Evolutionary conservation across 2,329 filamentous ascomycete genomes (phyloP).

Genomic region (Penicillium occitanis): DNA sequence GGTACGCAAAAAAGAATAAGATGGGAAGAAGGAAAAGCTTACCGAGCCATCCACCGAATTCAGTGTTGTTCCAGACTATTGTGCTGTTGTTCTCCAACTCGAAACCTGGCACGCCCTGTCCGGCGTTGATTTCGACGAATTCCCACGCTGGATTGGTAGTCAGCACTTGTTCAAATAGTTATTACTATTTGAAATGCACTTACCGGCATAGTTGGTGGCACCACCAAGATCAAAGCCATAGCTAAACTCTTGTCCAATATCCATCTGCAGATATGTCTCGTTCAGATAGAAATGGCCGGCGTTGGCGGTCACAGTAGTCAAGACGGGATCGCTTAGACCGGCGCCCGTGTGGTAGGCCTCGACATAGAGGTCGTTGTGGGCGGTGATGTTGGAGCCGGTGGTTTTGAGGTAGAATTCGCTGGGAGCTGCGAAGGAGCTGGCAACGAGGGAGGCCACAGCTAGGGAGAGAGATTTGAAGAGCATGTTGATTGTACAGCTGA

Average conservation of each 20-base stretch:
- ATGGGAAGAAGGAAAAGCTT: slow-evolving; percentile 21
- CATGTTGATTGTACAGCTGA: background rate
- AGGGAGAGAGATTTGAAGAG: slow-evolving; percentile 17
- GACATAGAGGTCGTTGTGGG: slow-evolving; percentile 40
- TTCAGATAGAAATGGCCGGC: slow-evolving; percentile 36
- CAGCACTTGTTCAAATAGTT: background rate
- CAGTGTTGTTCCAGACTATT: slow-evolving; percentile 32
- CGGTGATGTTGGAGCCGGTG: slow-evolving; percentile 26
- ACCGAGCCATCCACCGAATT: slow-evolving; percentile 44
- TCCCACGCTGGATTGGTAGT: slow-evolving; percentile 34
- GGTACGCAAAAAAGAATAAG: no score
- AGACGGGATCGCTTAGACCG: slow-evolving; percentile 40
- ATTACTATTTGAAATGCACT: slow-evolving; percentile 18
- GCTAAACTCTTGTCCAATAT: slow-evolving; percentile 30
- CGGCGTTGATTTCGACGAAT: slow-evolving; percentile 37
- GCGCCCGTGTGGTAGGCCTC: slow-evolving; percentile 43
- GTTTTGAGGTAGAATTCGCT: slow-evolving; percentile 38
- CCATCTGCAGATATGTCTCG: slow-evolving; percentile 34
- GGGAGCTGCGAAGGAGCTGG: slow-evolving; percentile 30
- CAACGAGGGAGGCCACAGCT: slow-evolving; percentile 32
- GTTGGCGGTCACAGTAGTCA: slow-evolving; percentile 27
- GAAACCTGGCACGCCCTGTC: slow-evolving; percentile 34
- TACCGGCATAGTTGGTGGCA: slow-evolving; percentile 38
- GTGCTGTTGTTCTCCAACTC: slow-evolving; percentile 28
- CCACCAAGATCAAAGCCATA: slow-evolving; percentile 34